Conservation (phyloP, 169 alveolate genomes). For the Sarcocystis neurona region DNA sequence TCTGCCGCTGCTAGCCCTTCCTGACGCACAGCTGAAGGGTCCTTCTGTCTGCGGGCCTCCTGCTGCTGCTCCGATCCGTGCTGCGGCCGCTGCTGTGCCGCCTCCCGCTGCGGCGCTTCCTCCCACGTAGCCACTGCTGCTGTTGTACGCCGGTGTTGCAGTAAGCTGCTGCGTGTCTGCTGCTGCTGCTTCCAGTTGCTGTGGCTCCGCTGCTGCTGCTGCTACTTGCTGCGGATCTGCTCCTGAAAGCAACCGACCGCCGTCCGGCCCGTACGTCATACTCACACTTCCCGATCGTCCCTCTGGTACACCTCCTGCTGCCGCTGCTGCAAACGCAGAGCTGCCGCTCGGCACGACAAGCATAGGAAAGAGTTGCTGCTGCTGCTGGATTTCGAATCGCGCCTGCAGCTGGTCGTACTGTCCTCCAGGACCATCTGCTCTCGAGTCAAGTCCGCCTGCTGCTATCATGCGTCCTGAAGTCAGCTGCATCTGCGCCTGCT, state of each 20-base stretch:
- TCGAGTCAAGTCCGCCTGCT: no score
- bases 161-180: no score
- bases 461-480: neutral
- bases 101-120: neutral
- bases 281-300: no score
- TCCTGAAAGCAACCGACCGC: no score
- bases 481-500: neutral
- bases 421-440: slow-evolving; percentile 9
- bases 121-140: neutral
- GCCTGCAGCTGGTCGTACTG: slow-evolving; percentile 37
- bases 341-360: neutral
- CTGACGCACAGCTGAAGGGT: neutral
- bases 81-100: slow-evolving; percentile 29
- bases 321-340: neutral
- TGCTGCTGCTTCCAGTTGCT: no score
- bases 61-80: slow-evolving; percentile 23
- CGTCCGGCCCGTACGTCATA: no score
- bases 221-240: no score
- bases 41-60: neutral
- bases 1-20: neutral
- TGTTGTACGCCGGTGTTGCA: neutral
- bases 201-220: no score
- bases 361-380: neutral
- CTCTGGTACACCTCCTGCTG: slow-evolving; percentile 4
- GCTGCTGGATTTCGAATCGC: slow-evolving; percentile 5